A percentile compares a stretch with the other conserved stretches of the same genome.
Evolutionary conservation across 495 filamentous ascomycete species (phyloP).

Genomic region (Ascobolus immersus): DNA sequence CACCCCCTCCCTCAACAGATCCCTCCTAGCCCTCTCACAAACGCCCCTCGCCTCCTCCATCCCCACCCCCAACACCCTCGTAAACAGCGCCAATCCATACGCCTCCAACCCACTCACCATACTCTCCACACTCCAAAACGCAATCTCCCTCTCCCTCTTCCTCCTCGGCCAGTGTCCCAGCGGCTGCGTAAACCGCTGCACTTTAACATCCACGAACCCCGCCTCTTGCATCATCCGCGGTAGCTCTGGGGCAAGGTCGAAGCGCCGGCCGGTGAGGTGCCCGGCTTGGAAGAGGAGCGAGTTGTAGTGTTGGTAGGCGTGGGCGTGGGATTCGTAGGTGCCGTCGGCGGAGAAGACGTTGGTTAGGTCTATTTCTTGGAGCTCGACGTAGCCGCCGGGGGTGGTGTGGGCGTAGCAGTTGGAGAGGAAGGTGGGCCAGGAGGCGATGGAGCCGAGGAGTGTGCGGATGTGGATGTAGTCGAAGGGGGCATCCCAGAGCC

Average conservation of each 20-base stretch:
- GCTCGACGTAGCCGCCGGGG: slow-evolving; percentile 28
- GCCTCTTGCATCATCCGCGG: slow-evolving; percentile 5
- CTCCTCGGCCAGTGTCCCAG: slow-evolving; percentile 9
- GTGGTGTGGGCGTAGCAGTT: slow-evolving; percentile 20
- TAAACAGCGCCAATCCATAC: not conserved
- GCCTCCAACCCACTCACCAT: slow-evolving; percentile 1
- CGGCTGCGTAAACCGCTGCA: slow-evolving; percentile 2
- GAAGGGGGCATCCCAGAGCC: slow-evolving; percentile 29
- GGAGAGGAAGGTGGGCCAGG: slow-evolving; percentile 27
- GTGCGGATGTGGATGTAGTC: slow-evolving; percentile 37
- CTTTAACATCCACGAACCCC: slow-evolving; percentile 6
- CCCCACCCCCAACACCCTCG: not conserved
- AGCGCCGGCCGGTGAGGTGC: not conserved
- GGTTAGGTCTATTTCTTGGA: slow-evolving; percentile 24
- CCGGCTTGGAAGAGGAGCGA: not conserved
- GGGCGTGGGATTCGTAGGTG: slow-evolving; percentile 19
- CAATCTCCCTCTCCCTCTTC: slow-evolving; percentile 6
- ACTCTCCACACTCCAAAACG: too few relatives aligned
- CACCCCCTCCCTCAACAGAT: too few relatives aligned
- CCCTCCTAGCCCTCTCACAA: too few relatives aligned
- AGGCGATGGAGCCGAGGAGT: slow-evolving; percentile 26
- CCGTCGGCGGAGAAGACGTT: slow-evolving; percentile 23
- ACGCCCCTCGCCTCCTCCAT: slow-evolving; percentile 3
- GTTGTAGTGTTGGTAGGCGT: slow-evolving; percentile 7
- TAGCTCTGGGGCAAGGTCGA: slow-evolving; percentile 4